A percentile compares a stretch with the other conserved stretches of the same genome.
These are phyloP conservation scores for Letharia columbiana DNA, from an alignment of 495 filamentous ascomycete genomes.

Conservation along the genomic window DNA sequence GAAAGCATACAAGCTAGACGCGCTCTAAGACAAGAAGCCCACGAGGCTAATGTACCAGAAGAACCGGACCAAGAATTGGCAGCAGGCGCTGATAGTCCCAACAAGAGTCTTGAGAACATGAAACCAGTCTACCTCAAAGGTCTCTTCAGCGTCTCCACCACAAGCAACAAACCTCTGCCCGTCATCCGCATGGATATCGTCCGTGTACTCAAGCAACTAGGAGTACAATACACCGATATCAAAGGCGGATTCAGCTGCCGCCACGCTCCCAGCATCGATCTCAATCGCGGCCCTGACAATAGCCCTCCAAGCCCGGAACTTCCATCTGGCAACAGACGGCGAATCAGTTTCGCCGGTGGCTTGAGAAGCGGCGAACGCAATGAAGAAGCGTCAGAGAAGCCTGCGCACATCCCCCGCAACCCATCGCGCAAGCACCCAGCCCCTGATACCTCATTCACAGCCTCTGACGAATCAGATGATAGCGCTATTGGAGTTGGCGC, in stretches of 20 bases:
- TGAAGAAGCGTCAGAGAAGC: conserved; percentile 43
- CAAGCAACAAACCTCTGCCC: conserved; percentile 77
- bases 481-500: conserved; percentile 26
- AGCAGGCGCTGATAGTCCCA: conserved; percentile 40
- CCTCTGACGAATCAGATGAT: conserved; percentile 67
- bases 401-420: conserved; percentile 38
- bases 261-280: conserved; percentile 81
- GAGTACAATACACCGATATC: conserved; percentile 87
- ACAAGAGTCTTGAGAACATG: conserved; percentile 54
- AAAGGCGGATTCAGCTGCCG: conserved; percentile 86
- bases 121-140: conserved; percentile 97
- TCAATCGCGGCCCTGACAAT: conserved; percentile 58
- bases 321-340: conserved; percentile 55
- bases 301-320: conserved; percentile 46
- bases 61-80: conserved; percentile 53
- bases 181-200: conserved; percentile 88
- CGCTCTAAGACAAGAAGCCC: conserved; percentile 54
- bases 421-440: conserved; percentile 35
- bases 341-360: conserved; percentile 70
- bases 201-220: conserved; percentile 74
- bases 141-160: conserved; percentile 94
- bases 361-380: conserved; percentile 55
- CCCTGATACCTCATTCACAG: conserved; percentile 63
- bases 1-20: conserved; percentile 86
- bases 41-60: conserved; percentile 65